A percentile compares a stretch with the other conserved stretches of the same genome.
Conservation (phyloP, 495 filamentous ascomycete species). For the Ascodesmis nigricans region DNA sequence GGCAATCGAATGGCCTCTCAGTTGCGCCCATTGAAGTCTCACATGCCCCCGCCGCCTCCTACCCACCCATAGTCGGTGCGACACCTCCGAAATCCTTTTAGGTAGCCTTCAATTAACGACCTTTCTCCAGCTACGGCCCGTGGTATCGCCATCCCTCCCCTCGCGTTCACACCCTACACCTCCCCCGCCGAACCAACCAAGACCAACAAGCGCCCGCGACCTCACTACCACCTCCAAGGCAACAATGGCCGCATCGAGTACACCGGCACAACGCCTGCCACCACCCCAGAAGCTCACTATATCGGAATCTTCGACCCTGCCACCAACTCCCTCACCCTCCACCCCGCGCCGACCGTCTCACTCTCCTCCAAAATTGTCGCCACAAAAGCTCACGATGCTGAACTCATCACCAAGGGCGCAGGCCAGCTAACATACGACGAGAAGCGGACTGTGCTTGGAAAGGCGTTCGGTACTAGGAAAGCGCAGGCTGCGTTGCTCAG, state of each 20-base stretch:
- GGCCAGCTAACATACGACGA: slow-evolving; percentile 8
- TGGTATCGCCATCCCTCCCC: slow-evolving; percentile 13
- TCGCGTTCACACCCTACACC: slow-evolving; percentile 12
- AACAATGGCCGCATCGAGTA: slow-evolving; percentile 66
- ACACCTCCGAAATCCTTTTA: background rate
- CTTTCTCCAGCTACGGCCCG: slow-evolving; percentile 13
- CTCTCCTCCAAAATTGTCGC: slow-evolving; percentile 40
- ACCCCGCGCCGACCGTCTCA: slow-evolving; percentile 46
- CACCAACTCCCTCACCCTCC: slow-evolving; percentile 45
- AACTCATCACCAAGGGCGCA: slow-evolving; percentile 24
- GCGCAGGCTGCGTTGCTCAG: slow-evolving; percentile 47
- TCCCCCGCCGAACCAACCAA: slow-evolving; percentile 5
- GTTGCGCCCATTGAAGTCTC: slow-evolving; percentile 5
- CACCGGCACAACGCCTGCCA: slow-evolving; percentile 47
- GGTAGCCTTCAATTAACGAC: slow-evolving; percentile 5
- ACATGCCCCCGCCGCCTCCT: slow-evolving; percentile 7
- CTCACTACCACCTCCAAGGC: slow-evolving; percentile 50
- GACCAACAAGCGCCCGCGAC: slow-evolving; percentile 24
- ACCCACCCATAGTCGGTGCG: slow-evolving; percentile 18
- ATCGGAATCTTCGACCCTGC: slow-evolving; percentile 63
- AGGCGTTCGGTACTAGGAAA: slow-evolving; percentile 86
- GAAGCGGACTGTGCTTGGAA: slow-evolving; percentile 37
- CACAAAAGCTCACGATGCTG: slow-evolving; percentile 26
- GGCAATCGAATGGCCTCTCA: slow-evolving; percentile 2
- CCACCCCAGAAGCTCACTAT: slow-evolving; percentile 50